Evolutionary conservation across 2,329 filamentous ascomycete species (phyloP).

Genomic region (Fusarium oligoseptatum): DNA sequence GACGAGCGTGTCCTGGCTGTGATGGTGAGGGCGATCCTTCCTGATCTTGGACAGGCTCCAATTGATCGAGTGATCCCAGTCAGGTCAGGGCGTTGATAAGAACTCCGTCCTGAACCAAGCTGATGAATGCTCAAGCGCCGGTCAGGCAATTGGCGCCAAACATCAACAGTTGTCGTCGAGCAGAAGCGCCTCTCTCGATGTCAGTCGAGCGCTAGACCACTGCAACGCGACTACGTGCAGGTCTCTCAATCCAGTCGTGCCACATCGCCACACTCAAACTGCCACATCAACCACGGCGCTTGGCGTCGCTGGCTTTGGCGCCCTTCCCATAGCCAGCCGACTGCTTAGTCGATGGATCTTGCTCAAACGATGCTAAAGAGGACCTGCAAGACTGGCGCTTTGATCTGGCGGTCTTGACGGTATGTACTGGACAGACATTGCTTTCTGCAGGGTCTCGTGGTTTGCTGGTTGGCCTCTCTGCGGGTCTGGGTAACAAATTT

Average conservation of each 20-base stretch:
- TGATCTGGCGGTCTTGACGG: background rate
- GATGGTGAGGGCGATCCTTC: slow-evolving; percentile 24
- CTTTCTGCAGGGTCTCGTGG: slow-evolving; percentile 6
- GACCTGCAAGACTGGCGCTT: background rate
- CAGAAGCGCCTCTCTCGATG: background rate
- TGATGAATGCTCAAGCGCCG: background rate
- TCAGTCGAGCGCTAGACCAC: slow-evolving; percentile 14
- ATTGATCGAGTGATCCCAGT: slow-evolving; percentile 1
- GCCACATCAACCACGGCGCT: slow-evolving; percentile 38
- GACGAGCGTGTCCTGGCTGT: slow-evolving; percentile 11
- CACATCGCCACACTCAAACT: slow-evolving; percentile 22
- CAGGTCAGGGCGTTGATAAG: background rate
- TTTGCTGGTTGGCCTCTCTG: slow-evolving; percentile 17
- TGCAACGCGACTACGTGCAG: slow-evolving; percentile 19
- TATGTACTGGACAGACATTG: background rate
- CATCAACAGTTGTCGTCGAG: background rate
- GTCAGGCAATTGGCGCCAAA: slow-evolving; percentile 4
- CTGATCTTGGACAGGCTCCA: slow-evolving; percentile 7
- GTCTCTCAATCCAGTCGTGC: slow-evolving; percentile 39
- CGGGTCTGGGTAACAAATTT: slow-evolving; percentile 34
- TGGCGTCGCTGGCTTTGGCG: slow-evolving; percentile 29
- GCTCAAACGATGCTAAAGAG: slow-evolving; percentile 17
- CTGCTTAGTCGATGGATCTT: slow-evolving; percentile 3
- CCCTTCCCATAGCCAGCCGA: slow-evolving; percentile 31
- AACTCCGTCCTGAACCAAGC: background rate